These are phyloP conservation scores for Ceratocystis harringtonii DNA, from an alignment of 2,329 filamentous ascomycete species.

Conservation along the genomic window DNA sequence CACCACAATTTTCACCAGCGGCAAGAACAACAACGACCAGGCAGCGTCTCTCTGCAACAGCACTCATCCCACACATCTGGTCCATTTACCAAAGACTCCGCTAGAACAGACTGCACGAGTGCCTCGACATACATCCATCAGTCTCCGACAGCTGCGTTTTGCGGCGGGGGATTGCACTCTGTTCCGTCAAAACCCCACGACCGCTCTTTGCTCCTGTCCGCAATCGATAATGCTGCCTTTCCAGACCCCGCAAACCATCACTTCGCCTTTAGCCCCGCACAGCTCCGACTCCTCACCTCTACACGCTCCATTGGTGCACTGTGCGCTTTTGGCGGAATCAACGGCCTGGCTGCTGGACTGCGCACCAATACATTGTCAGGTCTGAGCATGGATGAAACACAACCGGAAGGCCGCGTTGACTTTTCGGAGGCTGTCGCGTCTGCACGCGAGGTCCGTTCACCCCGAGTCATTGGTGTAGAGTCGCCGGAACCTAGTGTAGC, in stretches of 20 bases:
- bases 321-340: conserved; percentile 37
- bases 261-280: conserved; percentile 40
- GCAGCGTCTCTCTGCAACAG: not conserved
- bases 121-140: conserved; percentile 1
- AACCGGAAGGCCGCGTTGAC: conserved; percentile 30
- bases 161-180: too few relatives aligned
- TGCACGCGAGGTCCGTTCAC: conserved; percentile 23
- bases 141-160: not conserved
- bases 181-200: not conserved
- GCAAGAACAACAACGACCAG: not conserved
- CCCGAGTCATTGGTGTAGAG: conserved; percentile 19
- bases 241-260: conserved; percentile 24
- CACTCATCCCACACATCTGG: not conserved
- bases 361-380: conserved; percentile 34
- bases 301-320: conserved; percentile 35
- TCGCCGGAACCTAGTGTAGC: not conserved
- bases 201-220: conserved; percentile 5
- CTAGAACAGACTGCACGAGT: not conserved
- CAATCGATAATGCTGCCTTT: conserved; percentile 12
- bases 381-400: conserved; percentile 35
- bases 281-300: conserved; percentile 39
- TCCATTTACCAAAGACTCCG: conserved; percentile 1
- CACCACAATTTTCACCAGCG: not conserved
- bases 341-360: conserved; percentile 37
- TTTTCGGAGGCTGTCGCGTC: conserved; percentile 36